These are phyloP conservation scores for Trichoderma endophyticum DNA, from an alignment of 2,329 filamentous ascomycete genomes.

Conservation along the genomic window DNA sequence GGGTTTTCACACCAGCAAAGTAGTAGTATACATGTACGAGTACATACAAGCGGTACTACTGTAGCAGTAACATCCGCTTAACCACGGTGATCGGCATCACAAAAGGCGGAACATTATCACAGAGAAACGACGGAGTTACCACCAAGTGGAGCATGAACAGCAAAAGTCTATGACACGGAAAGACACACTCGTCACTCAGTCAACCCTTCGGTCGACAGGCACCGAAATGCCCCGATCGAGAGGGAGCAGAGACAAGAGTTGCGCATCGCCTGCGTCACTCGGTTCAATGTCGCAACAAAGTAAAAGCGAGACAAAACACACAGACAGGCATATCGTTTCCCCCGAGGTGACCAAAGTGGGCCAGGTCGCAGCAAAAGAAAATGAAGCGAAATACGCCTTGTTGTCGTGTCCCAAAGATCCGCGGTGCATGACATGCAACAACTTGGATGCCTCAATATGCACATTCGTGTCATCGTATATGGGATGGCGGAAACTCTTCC, in stretches of 20 bases:
- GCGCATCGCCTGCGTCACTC: neutral
- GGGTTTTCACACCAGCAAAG: neutral
- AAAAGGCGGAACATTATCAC: neutral
- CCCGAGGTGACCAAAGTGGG: neutral
- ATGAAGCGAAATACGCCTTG: neutral
- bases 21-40: neutral
- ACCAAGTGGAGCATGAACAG: neutral
- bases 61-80: neutral
- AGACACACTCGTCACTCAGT: neutral
- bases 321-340: neutral
- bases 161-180: neutral
- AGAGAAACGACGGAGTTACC: neutral
- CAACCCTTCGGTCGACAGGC: neutral
- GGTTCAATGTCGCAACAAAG: neutral
- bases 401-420: constrained; percentile 4
- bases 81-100: neutral
- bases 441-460: constrained; percentile 1
- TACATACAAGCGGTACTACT: neutral
- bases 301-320: neutral
- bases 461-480: neutral
- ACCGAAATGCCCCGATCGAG: neutral
- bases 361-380: neutral
- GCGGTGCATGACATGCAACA: neutral
- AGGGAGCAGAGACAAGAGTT: neutral
- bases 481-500: neutral